phyloP scores from a whole-genome alignment of 225 moss, liverwort and hornwort genomes.

The Antitrichia curtipendula region DNA sequence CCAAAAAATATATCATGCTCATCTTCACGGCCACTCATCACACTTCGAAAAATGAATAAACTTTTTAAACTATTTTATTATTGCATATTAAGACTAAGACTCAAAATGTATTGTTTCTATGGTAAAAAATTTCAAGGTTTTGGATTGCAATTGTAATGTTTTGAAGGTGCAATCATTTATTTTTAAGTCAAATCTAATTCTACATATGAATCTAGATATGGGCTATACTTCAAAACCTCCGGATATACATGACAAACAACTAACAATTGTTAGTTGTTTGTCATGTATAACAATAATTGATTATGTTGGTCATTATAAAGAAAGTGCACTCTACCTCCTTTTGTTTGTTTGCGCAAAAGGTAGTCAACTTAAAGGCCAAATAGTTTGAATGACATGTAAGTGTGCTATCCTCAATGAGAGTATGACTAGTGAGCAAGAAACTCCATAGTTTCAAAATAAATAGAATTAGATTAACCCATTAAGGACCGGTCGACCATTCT shows the following conservation, averaged over 20 bases:
- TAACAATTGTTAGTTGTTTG: too few relatives aligned
- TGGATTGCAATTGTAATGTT: not conserved
- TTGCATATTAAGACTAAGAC: not conserved
- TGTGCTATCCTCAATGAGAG: not conserved
- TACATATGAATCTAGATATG: not conserved
- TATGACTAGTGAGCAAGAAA: too few relatives aligned
- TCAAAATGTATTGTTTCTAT: not conserved
- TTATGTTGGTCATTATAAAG: not conserved
- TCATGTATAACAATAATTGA: not conserved
- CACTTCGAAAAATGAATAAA: not conserved
- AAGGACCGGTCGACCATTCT: too few relatives aligned
- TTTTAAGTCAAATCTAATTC: not conserved
- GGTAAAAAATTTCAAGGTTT: not conserved
- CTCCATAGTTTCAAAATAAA: not conserved
- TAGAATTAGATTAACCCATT: not conserved
- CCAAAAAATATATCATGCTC: not conserved
- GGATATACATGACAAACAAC: too few relatives aligned
- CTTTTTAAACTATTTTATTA: not conserved
- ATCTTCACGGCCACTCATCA: not conserved
- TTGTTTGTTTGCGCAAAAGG: not conserved
- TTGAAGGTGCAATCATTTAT: not conserved
- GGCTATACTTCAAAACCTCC: not conserved
- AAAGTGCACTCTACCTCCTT: not conserved
- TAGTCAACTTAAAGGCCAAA: not conserved
- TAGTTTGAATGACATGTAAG: not conserved